A percentile compares a stretch with the other conserved stretches of the same genome.
Conservation (phyloP, 1,284 basidiomycete genomes). For the Austroboletus niveus region DNA sequence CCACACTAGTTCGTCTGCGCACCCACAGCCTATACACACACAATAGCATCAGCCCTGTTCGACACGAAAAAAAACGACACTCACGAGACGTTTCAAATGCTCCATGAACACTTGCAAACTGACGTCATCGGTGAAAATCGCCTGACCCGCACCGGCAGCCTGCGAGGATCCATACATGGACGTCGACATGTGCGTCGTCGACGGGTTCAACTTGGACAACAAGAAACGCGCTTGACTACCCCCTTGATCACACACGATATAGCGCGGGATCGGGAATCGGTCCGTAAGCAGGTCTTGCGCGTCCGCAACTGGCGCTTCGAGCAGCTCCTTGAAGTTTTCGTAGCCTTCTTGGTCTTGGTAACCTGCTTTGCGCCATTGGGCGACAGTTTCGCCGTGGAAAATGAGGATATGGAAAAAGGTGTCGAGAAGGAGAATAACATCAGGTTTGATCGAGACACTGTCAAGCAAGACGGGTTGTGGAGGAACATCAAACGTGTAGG, state of each 20-base stretch:
- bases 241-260: constrained; percentile 97
- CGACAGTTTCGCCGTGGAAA: constrained; percentile 97
- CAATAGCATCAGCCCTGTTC: constrained; percentile 1
- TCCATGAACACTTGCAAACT: constrained; percentile 97
- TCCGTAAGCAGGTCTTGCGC: constrained; percentile 94
- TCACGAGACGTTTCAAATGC: constrained; percentile 83
- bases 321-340: constrained; percentile 95
- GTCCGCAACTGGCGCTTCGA: constrained; percentile 80
- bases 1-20: constrained; percentile 59
- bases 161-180: constrained; percentile 79
- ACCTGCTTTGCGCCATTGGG: constrained; percentile 98
- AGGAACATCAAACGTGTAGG: constrained; percentile 89
- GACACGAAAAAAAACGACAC: constrained; percentile 25
- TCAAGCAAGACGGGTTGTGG: constrained; percentile 96
- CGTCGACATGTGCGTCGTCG: constrained; percentile 94
- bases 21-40: constrained; percentile 54
- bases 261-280: constrained; percentile 95
- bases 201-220: constrained; percentile 94
- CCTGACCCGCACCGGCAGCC: constrained; percentile 72
- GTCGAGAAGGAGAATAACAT: constrained; percentile 96
- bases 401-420: constrained; percentile 99
- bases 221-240: constrained; percentile 98
- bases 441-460: constrained; percentile 96
- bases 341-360: constrained; percentile 99
- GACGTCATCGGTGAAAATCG: constrained; percentile 99